Conservation (phyloP, 1,284 basidiomycete genomes). For the Volvariella surrecta region DNA sequence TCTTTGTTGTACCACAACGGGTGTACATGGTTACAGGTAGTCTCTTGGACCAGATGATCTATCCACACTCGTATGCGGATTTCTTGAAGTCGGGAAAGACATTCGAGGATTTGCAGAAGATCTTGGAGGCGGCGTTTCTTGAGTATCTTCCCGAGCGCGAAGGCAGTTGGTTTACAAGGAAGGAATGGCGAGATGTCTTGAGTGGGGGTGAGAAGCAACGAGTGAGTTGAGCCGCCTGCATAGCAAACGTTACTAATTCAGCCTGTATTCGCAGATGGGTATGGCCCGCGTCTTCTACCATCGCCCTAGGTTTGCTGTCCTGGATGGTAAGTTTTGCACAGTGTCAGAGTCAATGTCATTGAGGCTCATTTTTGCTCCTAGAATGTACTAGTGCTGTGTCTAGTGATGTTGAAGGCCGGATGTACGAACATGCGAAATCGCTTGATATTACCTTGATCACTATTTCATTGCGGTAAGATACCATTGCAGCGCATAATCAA, state of each 20-base stretch:
- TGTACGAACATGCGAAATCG: constrained; percentile 94
- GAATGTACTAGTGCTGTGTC: constrained; percentile 97
- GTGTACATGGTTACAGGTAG: constrained; percentile 87
- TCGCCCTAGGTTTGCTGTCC: constrained; percentile 64
- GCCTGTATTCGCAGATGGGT: constrained; percentile 52
- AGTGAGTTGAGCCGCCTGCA: constrained; percentile 29
- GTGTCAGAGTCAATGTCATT: constrained; percentile 14
- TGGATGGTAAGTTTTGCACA: constrained; percentile 52
- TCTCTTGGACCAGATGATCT: constrained; percentile 82
- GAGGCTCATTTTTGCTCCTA: constrained; percentile 20
- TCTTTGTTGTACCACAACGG: constrained; percentile 90
- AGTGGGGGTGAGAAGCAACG: constrained; percentile 96
- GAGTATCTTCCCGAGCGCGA: constrained; percentile 84
- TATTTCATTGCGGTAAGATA: constrained; percentile 66
- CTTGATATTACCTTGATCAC: constrained; percentile 91
- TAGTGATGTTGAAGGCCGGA: constrained; percentile 90
- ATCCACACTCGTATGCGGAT: constrained; percentile 79
- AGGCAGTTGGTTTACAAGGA: constrained; percentile 83
- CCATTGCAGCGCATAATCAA: not conserved
- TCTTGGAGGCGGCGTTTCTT: constrained; percentile 76
- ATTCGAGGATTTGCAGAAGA: constrained; percentile 42
- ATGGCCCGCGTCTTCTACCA: constrained; percentile 85
- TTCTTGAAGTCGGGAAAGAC: constrained; percentile 36
- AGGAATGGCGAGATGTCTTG: constrained; percentile 94
- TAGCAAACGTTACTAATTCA: constrained; percentile 3